Conservation (phyloP, 257 asterid species). For the Rehmannia glutinosa region DNA sequence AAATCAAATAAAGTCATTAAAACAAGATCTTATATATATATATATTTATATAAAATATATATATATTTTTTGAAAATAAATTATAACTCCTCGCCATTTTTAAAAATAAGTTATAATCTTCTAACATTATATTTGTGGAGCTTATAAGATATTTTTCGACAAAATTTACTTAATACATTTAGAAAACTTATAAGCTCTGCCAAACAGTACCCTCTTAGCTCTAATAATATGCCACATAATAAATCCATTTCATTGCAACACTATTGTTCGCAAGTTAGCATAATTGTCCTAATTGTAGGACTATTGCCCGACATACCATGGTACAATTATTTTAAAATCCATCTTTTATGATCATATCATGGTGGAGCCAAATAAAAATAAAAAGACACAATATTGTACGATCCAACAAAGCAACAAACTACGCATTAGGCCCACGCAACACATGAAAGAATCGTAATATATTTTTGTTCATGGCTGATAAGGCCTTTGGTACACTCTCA, state of each 20-base stretch:
- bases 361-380: slow-evolving; percentile 18
- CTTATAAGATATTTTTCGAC: too few relatives aligned
- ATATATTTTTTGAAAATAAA: too few relatives aligned
- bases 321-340: slow-evolving; percentile 13
- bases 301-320: slow-evolving; percentile 21
- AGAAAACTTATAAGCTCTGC: too few relatives aligned
- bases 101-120: too few relatives aligned
- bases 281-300: slow-evolving; percentile 7
- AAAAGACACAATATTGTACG: not conserved
- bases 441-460: not conserved
- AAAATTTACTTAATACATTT: too few relatives aligned
- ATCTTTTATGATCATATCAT: not conserved
- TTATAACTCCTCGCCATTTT: too few relatives aligned
- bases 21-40: too few relatives aligned
- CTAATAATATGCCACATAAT: too few relatives aligned
- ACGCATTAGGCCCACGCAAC: slow-evolving; percentile 7
- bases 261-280: not conserved
- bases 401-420: not conserved
- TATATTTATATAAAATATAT: too few relatives aligned
- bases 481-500: not conserved
- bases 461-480: not conserved
- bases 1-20: too few relatives aligned
- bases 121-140: too few relatives aligned
- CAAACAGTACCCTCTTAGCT: too few relatives aligned
- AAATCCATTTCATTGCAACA: not conserved